phyloP scores from a whole-genome alignment of 345 rosid species.

The Draba incana region DNA sequence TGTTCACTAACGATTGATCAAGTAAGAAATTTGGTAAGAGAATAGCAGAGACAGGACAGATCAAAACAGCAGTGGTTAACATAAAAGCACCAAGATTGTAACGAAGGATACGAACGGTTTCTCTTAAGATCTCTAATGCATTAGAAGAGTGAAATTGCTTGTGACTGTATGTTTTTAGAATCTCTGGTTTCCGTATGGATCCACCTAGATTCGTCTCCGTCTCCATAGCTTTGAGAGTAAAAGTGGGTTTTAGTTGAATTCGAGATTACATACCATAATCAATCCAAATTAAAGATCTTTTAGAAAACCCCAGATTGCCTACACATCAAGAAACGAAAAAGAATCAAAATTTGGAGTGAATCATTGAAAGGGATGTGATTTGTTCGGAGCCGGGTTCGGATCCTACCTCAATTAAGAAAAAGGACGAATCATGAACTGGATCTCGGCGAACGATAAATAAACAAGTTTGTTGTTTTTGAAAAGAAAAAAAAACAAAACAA shows the following conservation, averaged over 20 bases:
- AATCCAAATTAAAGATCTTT: conserved; percentile 23
- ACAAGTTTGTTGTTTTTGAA: neutral
- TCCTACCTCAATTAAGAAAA: neutral
- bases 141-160: conserved; percentile 60
- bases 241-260: conserved; percentile 28
- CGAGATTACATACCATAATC: conserved; percentile 12
- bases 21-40: conserved; percentile 65
- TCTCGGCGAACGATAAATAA: conserved; percentile 15
- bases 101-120: conserved; percentile 79
- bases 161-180: conserved; percentile 42
- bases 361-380: neutral
- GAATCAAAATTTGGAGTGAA: conserved; percentile 5
- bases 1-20: conserved; percentile 62
- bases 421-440: conserved; percentile 20
- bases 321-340: neutral
- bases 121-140: conserved; percentile 85
- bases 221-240: conserved; percentile 29
- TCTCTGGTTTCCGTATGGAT: conserved; percentile 47
- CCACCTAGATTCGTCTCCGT: conserved; percentile 58
- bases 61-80: conserved; percentile 61
- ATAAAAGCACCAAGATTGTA: conserved; percentile 67
- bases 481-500: neutral
- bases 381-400: conserved; percentile 19
- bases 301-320: conserved; percentile 27
- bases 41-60: conserved; percentile 80